Conservation (phyloP, 345 rosid species). For the Rhodamnia argentea region DNA sequence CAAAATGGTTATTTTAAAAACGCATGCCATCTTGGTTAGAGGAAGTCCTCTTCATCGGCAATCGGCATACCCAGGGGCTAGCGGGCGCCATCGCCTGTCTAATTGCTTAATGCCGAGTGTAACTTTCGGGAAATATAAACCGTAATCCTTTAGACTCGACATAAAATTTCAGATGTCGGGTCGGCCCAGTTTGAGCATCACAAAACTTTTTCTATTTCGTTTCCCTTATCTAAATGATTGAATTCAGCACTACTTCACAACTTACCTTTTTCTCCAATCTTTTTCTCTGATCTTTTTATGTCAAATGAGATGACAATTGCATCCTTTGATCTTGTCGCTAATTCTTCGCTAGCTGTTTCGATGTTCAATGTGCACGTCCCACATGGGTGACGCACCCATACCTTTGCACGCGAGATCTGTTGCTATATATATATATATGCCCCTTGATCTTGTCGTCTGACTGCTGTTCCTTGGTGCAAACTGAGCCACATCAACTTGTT, state of each 20-base stretch:
- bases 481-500: not conserved
- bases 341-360: not conserved
- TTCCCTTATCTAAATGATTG: not conserved
- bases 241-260: not conserved
- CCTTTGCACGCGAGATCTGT: not conserved
- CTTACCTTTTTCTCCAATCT: not conserved
- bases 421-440: not conserved
- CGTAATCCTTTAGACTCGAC: not conserved
- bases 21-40: not conserved
- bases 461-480: not conserved
- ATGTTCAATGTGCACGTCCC: not conserved
- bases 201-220: not conserved
- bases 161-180: not conserved
- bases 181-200: not conserved
- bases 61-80: not conserved
- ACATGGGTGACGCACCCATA: not conserved
- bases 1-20: not conserved
- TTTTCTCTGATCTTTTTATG: not conserved
- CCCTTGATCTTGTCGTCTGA: not conserved
- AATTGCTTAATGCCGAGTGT: not conserved
- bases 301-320: not conserved
- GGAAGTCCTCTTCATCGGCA: not conserved
- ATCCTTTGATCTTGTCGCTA: not conserved
- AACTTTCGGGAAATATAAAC: not conserved
- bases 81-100: not conserved